A percentile compares a stretch with the other conserved stretches of the same genome.
These are phyloP conservation scores for Hemisphaericaspora xylanilytica DNA, from an alignment of 1,139 yeast genomes.

Conservation along the genomic window DNA sequence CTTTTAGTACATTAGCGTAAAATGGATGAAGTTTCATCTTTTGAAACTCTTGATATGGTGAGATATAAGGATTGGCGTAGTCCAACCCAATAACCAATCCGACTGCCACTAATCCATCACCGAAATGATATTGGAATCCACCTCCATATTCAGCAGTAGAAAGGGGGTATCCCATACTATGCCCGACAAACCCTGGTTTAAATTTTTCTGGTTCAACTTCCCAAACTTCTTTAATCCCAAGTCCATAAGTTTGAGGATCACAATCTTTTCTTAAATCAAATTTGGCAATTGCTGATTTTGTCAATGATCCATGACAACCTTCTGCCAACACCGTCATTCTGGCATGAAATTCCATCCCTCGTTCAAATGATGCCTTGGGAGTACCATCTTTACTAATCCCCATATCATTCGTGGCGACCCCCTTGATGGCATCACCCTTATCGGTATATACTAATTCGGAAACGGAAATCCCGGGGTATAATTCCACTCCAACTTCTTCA, in stretches of 20 bases:
- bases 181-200: constrained; percentile 78
- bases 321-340: constrained; percentile 86
- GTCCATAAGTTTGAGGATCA: constrained; percentile 87
- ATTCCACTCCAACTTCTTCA: constrained; percentile 88
- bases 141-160: constrained; percentile 81
- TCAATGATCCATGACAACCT: constrained; percentile 94
- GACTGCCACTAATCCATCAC: constrained; percentile 84
- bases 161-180: constrained; percentile 88
- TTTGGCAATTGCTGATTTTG: constrained; percentile 70
- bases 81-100: constrained; percentile 93
- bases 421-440: constrained; percentile 62
- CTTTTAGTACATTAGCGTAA: constrained; percentile 70
- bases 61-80: constrained; percentile 87
- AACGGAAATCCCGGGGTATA: constrained; percentile 91
- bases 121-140: constrained; percentile 95
- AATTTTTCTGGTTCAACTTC: constrained; percentile 86
- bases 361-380: constrained; percentile 79
- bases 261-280: constrained; percentile 63
- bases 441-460: constrained; percentile 67
- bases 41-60: constrained; percentile 96
- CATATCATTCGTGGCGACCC: constrained; percentile 92
- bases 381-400: constrained; percentile 74
- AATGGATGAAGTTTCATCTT: constrained; percentile 89
- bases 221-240: constrained; percentile 97
- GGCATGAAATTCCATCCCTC: constrained; percentile 96